Base-by-base conservation (phyloP, 495 filamentous ascomycete species). In the Podospora comata region DNA sequence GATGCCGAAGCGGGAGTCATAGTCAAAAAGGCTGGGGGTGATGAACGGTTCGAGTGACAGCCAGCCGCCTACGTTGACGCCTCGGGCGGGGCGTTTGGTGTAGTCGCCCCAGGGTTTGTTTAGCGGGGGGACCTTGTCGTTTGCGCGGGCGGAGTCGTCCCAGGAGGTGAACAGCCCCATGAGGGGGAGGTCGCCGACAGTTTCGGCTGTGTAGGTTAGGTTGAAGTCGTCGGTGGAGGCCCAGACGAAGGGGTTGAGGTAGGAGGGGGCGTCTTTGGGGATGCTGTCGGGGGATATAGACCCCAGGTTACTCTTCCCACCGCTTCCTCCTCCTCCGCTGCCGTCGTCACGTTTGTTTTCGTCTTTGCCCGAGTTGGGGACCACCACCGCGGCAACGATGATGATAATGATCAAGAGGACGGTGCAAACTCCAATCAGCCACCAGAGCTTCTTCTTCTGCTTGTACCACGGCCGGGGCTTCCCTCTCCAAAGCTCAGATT, bases 1-100 rank as follows among this genome's bases (percentile, higher is more conserved):
- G 63, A 98, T 85, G 18, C 85, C 86, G 61, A 88, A 77, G 18
- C 76, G 79, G 2, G 78, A 71, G 62, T 85, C 82, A 79, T 92
- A 97, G 67, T 88, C 78, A 75, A 99, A 99, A 32, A 97, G 83
- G 2, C 93, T 97, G 0, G 96, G 96, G 18, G 90, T 93, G 74
- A 99, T 97, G 73, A 96, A 97, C 0, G 96, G 96, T 70, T 99
- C 96, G 7, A 99, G 80, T 0, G 89, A 91, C 3, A 99, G 85
- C 96, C 95, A 99, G 30, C 96, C 96, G 48, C 96, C 95, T 4
- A 98, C 72, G 76, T 97, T 99, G 26, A 98, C 91, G 2, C 96
- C 96, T 1, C 94, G 87, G 28, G 95, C 92, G 5, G 93, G 93
- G 60, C 80, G 86, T 3, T 85, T 86, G 1, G 91, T 87, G 74